phyloP scores from a whole-genome alignment of 176 grass and related monocot genomes.

The Chrysopogon serrulatus region DNA sequence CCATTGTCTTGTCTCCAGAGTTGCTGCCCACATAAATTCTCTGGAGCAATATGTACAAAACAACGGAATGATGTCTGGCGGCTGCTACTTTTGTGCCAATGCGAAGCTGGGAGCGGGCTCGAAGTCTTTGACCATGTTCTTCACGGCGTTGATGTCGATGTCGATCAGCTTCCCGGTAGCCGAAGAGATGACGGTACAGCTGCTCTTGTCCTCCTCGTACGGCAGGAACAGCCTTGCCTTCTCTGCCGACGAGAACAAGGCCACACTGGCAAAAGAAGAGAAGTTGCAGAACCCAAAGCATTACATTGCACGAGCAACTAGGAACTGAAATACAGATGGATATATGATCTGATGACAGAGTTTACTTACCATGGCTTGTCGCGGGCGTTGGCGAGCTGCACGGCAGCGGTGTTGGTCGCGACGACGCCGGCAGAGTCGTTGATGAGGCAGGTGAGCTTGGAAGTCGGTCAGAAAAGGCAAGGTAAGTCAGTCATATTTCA shows the following conservation, averaged over 20 bases:
- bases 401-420: slow-evolving; percentile 81
- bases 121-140: slow-evolving; percentile 47
- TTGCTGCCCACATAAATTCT: neutral
- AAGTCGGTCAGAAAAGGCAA: neutral
- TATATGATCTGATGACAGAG: neutral
- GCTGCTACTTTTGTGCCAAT: slow-evolving; percentile 18
- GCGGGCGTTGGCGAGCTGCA: slow-evolving; percentile 76
- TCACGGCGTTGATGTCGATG: slow-evolving; percentile 63
- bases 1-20: neutral
- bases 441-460: slow-evolving; percentile 72
- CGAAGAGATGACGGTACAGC: slow-evolving; percentile 53
- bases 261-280: slow-evolving; percentile 42
- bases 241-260: slow-evolving; percentile 66
- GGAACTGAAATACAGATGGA: neutral
- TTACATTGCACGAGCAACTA: neutral
- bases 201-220: slow-evolving; percentile 41
- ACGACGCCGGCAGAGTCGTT: slow-evolving; percentile 75
- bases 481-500: neutral
- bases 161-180: slow-evolving; percentile 62
- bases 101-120: slow-evolving; percentile 53
- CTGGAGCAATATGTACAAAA: slow-evolving; percentile 15
- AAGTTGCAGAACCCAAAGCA: neutral
- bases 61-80: neutral
- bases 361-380: slow-evolving; percentile 60
- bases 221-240: slow-evolving; percentile 80